These are phyloP conservation scores for Fusarium multiceps DNA, from an alignment of 2,329 filamentous ascomycete genomes.

Conservation along the genomic window DNA sequence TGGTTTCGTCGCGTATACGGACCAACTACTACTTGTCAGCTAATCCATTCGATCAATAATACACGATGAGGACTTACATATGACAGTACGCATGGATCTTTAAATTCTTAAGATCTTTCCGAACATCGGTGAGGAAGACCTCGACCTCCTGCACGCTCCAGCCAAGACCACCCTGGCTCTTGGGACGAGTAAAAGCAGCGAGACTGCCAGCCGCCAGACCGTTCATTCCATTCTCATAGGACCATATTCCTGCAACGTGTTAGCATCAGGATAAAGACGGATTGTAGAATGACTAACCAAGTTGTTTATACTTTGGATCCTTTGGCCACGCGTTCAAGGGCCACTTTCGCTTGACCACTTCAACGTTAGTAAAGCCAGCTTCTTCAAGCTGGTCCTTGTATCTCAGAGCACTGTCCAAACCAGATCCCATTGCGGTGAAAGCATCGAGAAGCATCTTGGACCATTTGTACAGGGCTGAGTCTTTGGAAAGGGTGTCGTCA, in stretches of 20 bases:
- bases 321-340: conserved; percentile 18
- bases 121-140: background rate
- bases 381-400: conserved; percentile 25
- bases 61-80: background rate
- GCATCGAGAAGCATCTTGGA: background rate
- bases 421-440: background rate
- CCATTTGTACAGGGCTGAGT: conserved; percentile 16
- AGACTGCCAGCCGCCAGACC: background rate
- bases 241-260: background rate
- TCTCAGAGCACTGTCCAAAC: conserved; percentile 1
- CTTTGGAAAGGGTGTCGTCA: background rate
- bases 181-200: background rate
- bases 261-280: background rate
- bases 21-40: background rate
- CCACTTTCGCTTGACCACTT: conserved; percentile 19
- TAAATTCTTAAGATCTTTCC: background rate
- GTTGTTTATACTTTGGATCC: conserved; percentile 34
- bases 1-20: background rate
- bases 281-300: background rate
- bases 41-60: no score
- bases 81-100: background rate
- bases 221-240: background rate
- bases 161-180: background rate
- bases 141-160: background rate
- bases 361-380: conserved; percentile 10